Evolutionary conservation across 2,329 filamentous ascomycete genomes (phyloP), one percentile per base, ranked within the genome.

Genomic region (Colletotrichum tropicicola): DNA sequence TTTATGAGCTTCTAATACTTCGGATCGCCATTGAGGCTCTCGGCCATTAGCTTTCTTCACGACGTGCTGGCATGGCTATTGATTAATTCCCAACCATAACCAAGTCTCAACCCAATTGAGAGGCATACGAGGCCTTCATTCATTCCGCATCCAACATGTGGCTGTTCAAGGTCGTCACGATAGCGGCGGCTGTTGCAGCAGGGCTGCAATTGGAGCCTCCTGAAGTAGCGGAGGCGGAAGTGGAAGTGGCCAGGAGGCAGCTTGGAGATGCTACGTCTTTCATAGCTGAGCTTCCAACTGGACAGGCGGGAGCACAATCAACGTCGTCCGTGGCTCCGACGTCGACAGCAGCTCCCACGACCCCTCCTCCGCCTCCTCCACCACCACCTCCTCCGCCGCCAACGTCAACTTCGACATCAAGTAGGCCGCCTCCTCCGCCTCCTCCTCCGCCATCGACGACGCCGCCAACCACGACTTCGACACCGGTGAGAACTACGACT

Each of bases 21-120:
- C 35, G 13, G 23, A 51, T 45, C 35, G 23, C 28, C 57, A 10
- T 37, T 28, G 15, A n/a, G n/a, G 28, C n/a, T n/a, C n/a, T n/a
- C n/a, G n/a, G n/a, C n/a, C n/a, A n/a, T n/a, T n/a, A n/a, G n/a
- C n/a, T n/a, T n/a, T n/a, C n/a, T n/a, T n/a, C n/a, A n/a, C n/a
- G n/a, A 23, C 49, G 44, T 65, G 61, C 56, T 65, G 61, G 57
- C 49, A 65, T 65, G 62, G 62, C 49, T 61, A 61, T 27, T 39
- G 30, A 39, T 12, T 61, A 51, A 47, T 56, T 3, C 19, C 39
- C 5, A 43, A 37, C 32, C 32, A 13, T 25, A 23, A 65, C 25
- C 8, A 53, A n/a, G 9, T 15, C 30, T 15, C 30, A 19, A 45
- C 21, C 13, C 19, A 5, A 23, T 23, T 55, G 48, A 49, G 44